phyloP scores from a whole-genome alignment of 208 protist species.

The Phytomonas francai region DNA sequence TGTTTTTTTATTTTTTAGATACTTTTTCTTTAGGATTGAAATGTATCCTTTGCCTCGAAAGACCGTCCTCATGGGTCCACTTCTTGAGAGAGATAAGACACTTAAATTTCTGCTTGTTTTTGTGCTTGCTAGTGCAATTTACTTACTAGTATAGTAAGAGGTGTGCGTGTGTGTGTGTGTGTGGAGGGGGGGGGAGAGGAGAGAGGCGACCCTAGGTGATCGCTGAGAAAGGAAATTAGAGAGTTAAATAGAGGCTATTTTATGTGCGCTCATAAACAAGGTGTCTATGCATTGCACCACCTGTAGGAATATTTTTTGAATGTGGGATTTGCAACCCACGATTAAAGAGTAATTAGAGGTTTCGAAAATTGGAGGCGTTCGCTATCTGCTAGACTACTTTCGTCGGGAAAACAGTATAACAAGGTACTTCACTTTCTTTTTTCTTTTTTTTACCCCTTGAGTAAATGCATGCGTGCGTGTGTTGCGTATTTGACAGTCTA shows the following conservation, averaged over 20 bases:
- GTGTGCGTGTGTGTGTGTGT: slow-evolving; percentile 5
- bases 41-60: neutral
- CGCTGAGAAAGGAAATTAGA: neutral
- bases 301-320: neutral
- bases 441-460: neutral
- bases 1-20: neutral
- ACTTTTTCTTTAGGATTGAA: neutral
- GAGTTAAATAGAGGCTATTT: neutral
- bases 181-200: neutral
- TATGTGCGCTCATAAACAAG: neutral
- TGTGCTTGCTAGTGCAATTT: slow-evolving; percentile 3
- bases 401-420: too few species aligned
- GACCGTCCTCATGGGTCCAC: neutral
- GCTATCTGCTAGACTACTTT: neutral
- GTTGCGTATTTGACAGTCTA: neutral
- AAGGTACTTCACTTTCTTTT: too few species aligned
- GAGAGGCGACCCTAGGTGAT: neutral
- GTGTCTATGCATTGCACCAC: neutral
- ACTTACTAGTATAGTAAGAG: slow-evolving; percentile 2
- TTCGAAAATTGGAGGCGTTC: neutral
- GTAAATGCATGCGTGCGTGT: neutral
- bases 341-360: neutral
- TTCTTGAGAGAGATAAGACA: neutral
- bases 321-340: neutral
- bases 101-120: too few species aligned